Base-by-base conservation (phyloP, 352 stramenopile genomes). In the Globisporangium paroecandrum region DNA sequence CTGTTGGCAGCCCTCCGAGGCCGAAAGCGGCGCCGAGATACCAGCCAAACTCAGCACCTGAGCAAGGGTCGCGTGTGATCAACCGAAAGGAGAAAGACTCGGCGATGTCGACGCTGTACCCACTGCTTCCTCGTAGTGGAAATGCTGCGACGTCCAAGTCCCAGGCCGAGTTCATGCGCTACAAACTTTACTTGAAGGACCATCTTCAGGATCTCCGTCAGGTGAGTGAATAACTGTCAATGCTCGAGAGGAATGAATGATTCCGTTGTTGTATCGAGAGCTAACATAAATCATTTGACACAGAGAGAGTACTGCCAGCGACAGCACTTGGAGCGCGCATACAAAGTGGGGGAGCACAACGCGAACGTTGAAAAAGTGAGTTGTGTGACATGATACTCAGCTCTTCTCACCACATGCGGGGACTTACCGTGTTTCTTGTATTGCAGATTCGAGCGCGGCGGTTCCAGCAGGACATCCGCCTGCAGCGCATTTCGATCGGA, bases 101-200 rank as follows among this genome's bases (percentile, higher is more conserved):
- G 1, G 65, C 57, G n/a, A 13, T n/a, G 13, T 47, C 41, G 63
- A 43, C 67, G 15, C 64, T 91, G 18, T 87, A 89, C 56, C 79
- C 81, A 15, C 54, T 91, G 4, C 53, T 84, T 1, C 73, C 81
- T 3, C 62, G 65, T 8, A 4, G 22, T 8, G 13, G 22, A 15
- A 65, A 27, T 27, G 53, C 67, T 0, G 68, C 71, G n/a, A 77
- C 64, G 1, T 79, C 67, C 0, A 87, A 81, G 54, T 72, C 77
- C 10, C 70, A 81, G 60, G 73, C 75, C 12, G 78, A 91, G 65
- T 82, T 81, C 46, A 58, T 88, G 43, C 78, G 82, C n/a, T 93
- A 93, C 72, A 91, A 90, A 38, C 57, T 90, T 8, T 75, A 80
- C 9, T 63, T 91, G 13, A 90, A 90, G 64, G 78, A 89, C 51